A percentile compares a stretch with the other conserved stretches of the same genome.
phyloP scores from a whole-genome alignment of 2,329 filamentous ascomycete genomes.

The Fusarium solani-melongenae region DNA sequence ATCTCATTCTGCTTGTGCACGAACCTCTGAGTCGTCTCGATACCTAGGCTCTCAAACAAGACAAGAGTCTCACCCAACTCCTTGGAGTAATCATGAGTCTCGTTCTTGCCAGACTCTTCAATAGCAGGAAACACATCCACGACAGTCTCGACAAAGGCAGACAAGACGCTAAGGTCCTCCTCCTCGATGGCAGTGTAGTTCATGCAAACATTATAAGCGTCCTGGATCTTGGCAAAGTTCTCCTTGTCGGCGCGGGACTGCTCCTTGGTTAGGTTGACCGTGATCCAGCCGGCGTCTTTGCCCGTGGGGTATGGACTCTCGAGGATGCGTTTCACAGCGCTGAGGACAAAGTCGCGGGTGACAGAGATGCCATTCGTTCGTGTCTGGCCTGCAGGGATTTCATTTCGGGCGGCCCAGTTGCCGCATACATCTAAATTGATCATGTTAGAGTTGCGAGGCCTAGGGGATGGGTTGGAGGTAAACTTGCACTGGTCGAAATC shows the following conservation, averaged over 20 bases:
- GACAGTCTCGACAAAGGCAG: conserved; percentile 60
- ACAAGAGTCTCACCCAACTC: conserved; percentile 12
- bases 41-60: conserved; percentile 23
- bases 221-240: conserved; percentile 75
- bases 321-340: conserved; percentile 37
- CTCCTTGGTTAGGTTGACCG: conserved; percentile 32
- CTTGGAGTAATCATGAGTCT: neutral
- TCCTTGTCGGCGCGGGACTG: conserved; percentile 61
- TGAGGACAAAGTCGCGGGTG: neutral
- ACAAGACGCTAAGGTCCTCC: conserved; percentile 66
- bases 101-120: neutral
- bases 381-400: conserved; percentile 71
- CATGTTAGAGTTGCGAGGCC: neutral
- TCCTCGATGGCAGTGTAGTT: conserved; percentile 68
- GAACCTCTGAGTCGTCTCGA: conserved; percentile 18
- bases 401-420: conserved; percentile 72
- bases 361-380: neutral
- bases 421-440: conserved; percentile 62
- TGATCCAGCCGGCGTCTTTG: conserved; percentile 32
- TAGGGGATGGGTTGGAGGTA: neutral
- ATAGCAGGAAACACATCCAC: conserved; percentile 15
- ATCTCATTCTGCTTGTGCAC: neutral
- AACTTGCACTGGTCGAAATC: conserved; percentile 70
- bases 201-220: conserved; percentile 73
- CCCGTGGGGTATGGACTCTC: conserved; percentile 69